Evolutionary conservation across 2,329 filamentous ascomycete genomes (phyloP).

Genomic region (Arthroderma sp.): DNA sequence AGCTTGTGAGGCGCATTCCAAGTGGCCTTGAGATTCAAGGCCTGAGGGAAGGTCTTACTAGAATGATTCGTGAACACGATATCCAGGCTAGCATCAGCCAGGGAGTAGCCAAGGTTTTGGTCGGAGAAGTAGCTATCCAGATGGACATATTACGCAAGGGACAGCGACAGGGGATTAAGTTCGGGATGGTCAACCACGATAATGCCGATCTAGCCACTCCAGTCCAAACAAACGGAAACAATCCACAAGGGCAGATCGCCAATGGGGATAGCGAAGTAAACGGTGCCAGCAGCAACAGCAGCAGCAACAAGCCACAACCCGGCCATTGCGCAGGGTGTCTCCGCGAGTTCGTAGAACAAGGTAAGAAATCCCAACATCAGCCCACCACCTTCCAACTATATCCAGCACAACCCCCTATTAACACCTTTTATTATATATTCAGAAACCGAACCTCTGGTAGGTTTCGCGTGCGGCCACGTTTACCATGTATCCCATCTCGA

Average conservation of each 20-base stretch:
- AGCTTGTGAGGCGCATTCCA: constrained; percentile 77
- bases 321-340: constrained; percentile 29
- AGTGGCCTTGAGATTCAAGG: constrained; percentile 88
- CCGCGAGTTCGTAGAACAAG: constrained; percentile 25
- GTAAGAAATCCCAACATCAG: constrained; percentile 15
- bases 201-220: background rate
- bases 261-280: background rate
- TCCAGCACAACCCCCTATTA: background rate
- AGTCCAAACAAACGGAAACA: background rate
- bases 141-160: constrained; percentile 71
- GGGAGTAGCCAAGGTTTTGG: constrained; percentile 73
- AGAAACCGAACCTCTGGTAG: constrained; percentile 45
- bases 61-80: constrained; percentile 91
- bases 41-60: constrained; percentile 70
- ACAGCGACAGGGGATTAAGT: constrained; percentile 76
- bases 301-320: background rate
- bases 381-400: too few species aligned
- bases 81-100: constrained; percentile 86
- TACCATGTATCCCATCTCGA: constrained; percentile 52
- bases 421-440: background rate
- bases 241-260: background rate
- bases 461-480: constrained; percentile 56
- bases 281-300: background rate
- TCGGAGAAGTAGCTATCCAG: constrained; percentile 72
- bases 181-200: constrained; percentile 48